Evolutionary conservation across 2,329 filamentous ascomycete species (phyloP), one percentile per base, ranked within the genome.

Genomic region (Stachybotrys chartarum): DNA sequence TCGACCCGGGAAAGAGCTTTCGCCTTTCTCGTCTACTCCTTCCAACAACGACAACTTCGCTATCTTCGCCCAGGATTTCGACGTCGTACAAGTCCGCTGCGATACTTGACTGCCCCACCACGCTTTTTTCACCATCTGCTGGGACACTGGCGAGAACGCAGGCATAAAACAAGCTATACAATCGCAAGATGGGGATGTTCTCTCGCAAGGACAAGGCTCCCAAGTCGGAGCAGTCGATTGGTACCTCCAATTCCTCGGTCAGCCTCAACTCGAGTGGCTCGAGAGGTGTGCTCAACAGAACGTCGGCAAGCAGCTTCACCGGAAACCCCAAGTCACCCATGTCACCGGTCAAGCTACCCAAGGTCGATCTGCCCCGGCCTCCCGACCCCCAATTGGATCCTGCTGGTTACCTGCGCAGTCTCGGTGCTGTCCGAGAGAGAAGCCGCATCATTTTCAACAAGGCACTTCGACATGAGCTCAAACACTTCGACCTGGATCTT

Each of bases 301-400:
- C 73, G 16, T 83, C 80, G 7, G 78, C 73, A 51, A 83, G 78
- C 60, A 73, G 73, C 54, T 70, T 64, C 11, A 75, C 78, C 6
- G 74, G 66, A 35, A 79, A 76, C 3, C 77, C 79, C n/a, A 59
- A 77, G 57, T 76, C 78, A 11, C 78, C 79, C 50, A 79, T 82
- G 68, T 77, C 79, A 42, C 77, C 69, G 57, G 67, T 70, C 61
- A 77, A 73, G 59, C 81, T 92, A 61, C 85, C 87, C 63, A 89
- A 91, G 71, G 80, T 95, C 65, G 83, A 91, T 60, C 82, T 97
- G 51, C 90, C 93, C 52, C 87, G 85, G 66, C 85, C 91, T 16
- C 92, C 93, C 31, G 92, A 97, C 72, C 92, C 93, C 65, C 81
- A 87, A 59, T 79, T 93, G 63, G 91, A 97, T 69, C 92, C 93